Base-by-base conservation (phyloP, 768 basidiomycete species). In the Pulveroboletus sp. region DNA sequence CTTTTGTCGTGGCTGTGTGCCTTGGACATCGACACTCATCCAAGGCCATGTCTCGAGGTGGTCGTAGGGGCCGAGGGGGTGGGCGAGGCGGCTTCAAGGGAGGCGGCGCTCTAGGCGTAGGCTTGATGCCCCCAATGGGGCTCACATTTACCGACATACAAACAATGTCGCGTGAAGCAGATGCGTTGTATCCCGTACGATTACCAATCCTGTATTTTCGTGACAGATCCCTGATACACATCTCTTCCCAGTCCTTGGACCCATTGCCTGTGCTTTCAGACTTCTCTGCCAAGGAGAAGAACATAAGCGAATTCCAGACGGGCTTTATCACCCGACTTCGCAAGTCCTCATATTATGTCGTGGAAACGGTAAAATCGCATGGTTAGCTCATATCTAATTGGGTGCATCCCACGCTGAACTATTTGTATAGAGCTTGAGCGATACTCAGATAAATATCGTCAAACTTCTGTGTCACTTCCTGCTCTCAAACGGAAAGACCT, bases 401-500 rank as follows among this genome's bases (percentile, higher is more conserved):
- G 13, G 15, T 14, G 8, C 8, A 11, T 39, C 7, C 24, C 10
- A 6, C 21, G 8, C 46, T 58, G 43, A 63, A 38, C 11, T 10
- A 31, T 47, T 36, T 13, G 6, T 53, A 32, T 54, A 88, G 90
- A 89, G 38, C 69, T 92, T 5, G 81, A 85, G 38, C 81, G 86
- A 27, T 93, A 90, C 64, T 89, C 88, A 15, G 90, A 93, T 68
- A 89, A 87, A 67, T 90, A 91, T 64, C 77, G 83, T 7, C 80
- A 83, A 3, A 82, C 81, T 8, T 65, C 72, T 6, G 61, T 75
- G 7, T 75, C 77, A 1, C 82, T 83, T 49, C 86, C 89, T 10
- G 72, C 77, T 35, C 73, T 93, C 51, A 86, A 83, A 63, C 76
- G 81, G 43, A 81, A 77, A 56, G 82, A 88, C 26, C 70, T 93